Conservation (phyloP, 495 filamentous ascomycete genomes). For the Lasiosphaeria miniovina region DNA sequence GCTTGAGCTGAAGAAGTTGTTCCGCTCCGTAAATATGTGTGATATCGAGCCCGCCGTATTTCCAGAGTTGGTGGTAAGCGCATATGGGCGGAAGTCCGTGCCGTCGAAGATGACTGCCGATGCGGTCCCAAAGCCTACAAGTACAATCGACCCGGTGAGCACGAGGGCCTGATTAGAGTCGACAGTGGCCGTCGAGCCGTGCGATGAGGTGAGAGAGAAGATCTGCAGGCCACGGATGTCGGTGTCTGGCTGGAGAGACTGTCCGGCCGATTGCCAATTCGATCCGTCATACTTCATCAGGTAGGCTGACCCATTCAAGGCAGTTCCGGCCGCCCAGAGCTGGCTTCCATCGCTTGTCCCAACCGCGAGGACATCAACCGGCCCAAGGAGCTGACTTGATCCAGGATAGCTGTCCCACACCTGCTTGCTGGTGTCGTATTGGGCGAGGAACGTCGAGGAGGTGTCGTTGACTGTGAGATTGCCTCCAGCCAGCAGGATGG, state of each 20-base stretch:
- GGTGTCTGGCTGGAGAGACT: conserved; percentile 60
- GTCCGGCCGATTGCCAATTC: conserved; percentile 51
- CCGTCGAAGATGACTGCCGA: conserved; percentile 90
- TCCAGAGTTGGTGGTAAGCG: conserved; percentile 65
- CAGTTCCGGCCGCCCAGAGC: conserved; percentile 76
- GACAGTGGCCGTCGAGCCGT: conserved; percentile 58
- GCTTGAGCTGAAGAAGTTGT: conserved; percentile 57
- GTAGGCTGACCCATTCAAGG: conserved; percentile 65
- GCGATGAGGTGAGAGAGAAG: conserved; percentile 63
- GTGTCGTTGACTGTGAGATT: conserved; percentile 66
- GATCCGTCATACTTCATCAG: conserved; percentile 70
- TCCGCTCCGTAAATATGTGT: conserved; percentile 70
- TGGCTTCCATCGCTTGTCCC: conserved; percentile 62
- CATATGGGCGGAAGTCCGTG: conserved; percentile 69
- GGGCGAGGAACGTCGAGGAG: conserved; percentile 60
- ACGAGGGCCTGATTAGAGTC: conserved; percentile 68
- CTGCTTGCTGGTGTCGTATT: conserved; percentile 63
- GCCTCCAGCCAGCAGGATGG: conserved; percentile 71
- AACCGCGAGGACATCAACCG: conserved; percentile 71
- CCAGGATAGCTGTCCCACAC: conserved; percentile 65
- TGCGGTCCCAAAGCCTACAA: conserved; percentile 71
- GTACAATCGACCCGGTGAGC: conserved; percentile 71
- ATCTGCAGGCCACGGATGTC: conserved; percentile 77
- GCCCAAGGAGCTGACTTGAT: conserved; percentile 67
- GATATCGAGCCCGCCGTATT: conserved; percentile 69